Evolutionary conservation across 768 basidiomycete species (phyloP).

Genomic region (Boletus tylopilopsis): DNA sequence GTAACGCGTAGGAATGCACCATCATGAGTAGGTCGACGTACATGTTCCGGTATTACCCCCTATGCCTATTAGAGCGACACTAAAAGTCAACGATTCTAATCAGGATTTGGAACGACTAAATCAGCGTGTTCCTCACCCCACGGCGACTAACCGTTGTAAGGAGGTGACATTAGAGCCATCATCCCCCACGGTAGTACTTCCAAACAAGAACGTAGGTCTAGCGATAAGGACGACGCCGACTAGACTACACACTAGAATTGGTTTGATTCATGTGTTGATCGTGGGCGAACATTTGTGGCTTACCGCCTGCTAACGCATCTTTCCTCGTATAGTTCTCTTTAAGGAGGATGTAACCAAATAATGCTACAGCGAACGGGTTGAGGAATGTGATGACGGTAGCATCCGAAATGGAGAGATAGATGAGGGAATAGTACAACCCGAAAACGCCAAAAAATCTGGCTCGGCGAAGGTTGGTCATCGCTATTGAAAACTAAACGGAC

Average conservation of each 20-base stretch:
- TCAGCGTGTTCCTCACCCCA: conserved; percentile 40
- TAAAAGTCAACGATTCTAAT: conserved; percentile 23
- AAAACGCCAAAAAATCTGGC: conserved; percentile 68
- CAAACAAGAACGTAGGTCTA: conserved; percentile 73
- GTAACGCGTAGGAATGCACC: not conserved
- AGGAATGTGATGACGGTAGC: conserved; percentile 76
- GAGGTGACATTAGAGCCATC: conserved; percentile 8
- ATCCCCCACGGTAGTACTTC: conserved; percentile 19
- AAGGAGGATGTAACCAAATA: conserved; percentile 59
- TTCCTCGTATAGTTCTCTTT: conserved; percentile 53
- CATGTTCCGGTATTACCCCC: conserved; percentile 65
- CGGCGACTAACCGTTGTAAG: conserved; percentile 51
- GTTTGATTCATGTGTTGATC: not conserved
- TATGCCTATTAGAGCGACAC: conserved; percentile 64
- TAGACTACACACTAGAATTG: conserved; percentile 53
- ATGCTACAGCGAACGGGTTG: conserved; percentile 58
- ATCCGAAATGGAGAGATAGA: conserved; percentile 76
- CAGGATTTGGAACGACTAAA: not conserved
- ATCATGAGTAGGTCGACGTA: conserved; percentile 33
- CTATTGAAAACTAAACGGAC: not conserved
- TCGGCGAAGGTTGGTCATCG: not conserved
- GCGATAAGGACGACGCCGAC: conserved; percentile 80
- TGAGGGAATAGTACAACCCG: conserved; percentile 66
- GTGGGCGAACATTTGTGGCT: not conserved
- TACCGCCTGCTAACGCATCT: conserved; percentile 55